Base-by-base conservation (phyloP, 1,284 basidiomycete genomes). In the Ceratobasidium sp. region DNA sequence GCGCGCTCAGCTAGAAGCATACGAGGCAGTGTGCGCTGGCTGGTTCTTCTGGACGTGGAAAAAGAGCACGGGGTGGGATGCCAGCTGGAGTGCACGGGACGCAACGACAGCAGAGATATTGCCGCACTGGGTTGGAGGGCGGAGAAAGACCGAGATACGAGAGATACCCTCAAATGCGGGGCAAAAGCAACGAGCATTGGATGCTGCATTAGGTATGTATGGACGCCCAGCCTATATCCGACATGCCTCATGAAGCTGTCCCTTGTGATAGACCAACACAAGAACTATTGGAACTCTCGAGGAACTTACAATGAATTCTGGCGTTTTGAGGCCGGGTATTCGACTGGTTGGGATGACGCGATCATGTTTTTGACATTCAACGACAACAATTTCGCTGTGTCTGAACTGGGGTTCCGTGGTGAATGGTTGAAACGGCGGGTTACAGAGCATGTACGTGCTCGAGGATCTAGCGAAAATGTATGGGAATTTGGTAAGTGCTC, bases 21-120 rank as follows among this genome's bases (percentile, higher is more conserved):
- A 89, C 80, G 93, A 96, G 80, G 83, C 85, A 74, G 83, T 86
- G 48, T 92, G 93, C 77, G 90, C 89, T 0, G 95, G 95, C 2
- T 94, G 90, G 89, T 96, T 91, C 85, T 96, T 93, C 84, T 97
- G 95, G 96, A 96, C 94, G 55, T 93, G 91, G 83, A 95, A 93
- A 87, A 95, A 96, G 83, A 89, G 92, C 75, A 84, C 87, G 7
- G 84, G 83, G 2, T 90, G 91, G 79, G 94, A 96, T 83, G 88
- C 88, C 1, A 94, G 94, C 0, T 96, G 95, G 94, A 90, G 90
- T 60, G 89, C 94, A 50, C 87, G 89, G 79, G 91, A 95, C 82
- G 92, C 93, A 0, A 88, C 91, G 0, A 88, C 88, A 59, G 87
- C 87, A 1, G 91, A 91, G 10, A 89, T 93, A 18, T 88, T 93